Conservation (phyloP, 306 rosid genomes). For the Cicer arietinum region DNA sequence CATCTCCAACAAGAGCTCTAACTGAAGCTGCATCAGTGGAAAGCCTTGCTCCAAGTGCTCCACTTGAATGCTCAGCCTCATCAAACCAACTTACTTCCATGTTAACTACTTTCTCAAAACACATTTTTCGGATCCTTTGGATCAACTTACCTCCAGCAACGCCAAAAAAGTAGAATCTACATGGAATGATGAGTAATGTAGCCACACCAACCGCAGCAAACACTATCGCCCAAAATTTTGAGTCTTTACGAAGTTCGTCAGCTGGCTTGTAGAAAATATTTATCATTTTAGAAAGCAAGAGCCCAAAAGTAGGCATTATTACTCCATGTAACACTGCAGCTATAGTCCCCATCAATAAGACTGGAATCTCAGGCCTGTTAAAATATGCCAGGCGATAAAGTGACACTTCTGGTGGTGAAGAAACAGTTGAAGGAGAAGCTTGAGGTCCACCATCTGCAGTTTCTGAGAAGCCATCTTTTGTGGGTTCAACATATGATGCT, state of each 20-base stretch:
- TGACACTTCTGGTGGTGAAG: conserved; percentile 58
- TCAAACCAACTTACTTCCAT: conserved; percentile 87
- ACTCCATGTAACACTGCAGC: conserved; percentile 66
- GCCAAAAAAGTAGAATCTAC: conserved; percentile 56
- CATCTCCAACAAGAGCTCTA: conserved; percentile 65
- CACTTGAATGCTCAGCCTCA: conserved; percentile 59
- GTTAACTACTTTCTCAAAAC: conserved; percentile 59
- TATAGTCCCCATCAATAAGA: conserved; percentile 61
- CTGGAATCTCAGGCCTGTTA: conserved; percentile 80
- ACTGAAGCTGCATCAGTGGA: conserved; percentile 62
- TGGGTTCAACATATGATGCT: conserved; percentile 21
- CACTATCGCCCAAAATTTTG: conserved; percentile 70
- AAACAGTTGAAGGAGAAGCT: conserved; percentile 32
- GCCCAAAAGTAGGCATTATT: conserved; percentile 59
- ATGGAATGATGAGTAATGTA: conserved; percentile 49
- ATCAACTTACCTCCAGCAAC: conserved; percentile 61
- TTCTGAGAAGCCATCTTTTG: conserved; percentile 42
- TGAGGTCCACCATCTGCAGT: conserved; percentile 37
- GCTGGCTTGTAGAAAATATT: conserved; percentile 67
- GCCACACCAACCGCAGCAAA: conserved; percentile 52
- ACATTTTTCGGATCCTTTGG: conserved; percentile 50
- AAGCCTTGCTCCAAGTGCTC: conserved; percentile 63
- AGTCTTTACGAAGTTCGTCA: conserved; percentile 65
- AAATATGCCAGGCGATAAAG: conserved; percentile 69
- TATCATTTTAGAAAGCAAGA: conserved; percentile 58